Base-by-base conservation (phyloP, 345 rosid species). In the Raphanus sativus region DNA sequence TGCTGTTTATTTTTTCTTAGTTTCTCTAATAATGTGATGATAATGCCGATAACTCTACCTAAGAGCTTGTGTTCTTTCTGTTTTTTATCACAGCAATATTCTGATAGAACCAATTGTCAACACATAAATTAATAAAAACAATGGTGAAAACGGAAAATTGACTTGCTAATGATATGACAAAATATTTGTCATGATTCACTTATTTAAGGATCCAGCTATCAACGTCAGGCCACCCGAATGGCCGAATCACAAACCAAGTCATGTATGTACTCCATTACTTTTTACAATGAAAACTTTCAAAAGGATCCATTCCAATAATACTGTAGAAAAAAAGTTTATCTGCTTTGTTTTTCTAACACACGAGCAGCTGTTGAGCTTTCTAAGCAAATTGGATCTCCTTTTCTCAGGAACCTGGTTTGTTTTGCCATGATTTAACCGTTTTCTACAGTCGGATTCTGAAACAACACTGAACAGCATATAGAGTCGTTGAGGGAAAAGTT, bases 11-110 rank as follows among this genome's bases (percentile, higher is more conserved):
- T 42, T 36, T 65, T 50, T 45, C 33, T 60, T 40, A 48, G 5
- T 56, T 45, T 45, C 67, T 67, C 40, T 74, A 56, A 56, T 55
- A 16, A 21, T 50, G 36, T 32, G 34, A 50, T 32, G 69, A 42
- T 30, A 30, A 55, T 24, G n/a, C 62, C 29, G 21, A 45, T 45
- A 40, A 40, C 50, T 40, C 50, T 6, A 34, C 10, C 10, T 34
- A 34, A 34, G 40, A 34, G 38, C 38, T 34, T 7, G 8, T 34
- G 38, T 34, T 34, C 38, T 34, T 34, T 34, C 8, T 34, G 38
- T 34, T 34, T 34, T 34, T 34, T 33, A 34, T 34, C 38, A 34
- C 6, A 34, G 9, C 1, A 34, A 34, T 6, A 34, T 7, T 6
- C 9, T 34, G 40, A 34, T 34, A 34, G 34, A 32, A 32, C 34